Evolutionary conservation across 139 green algal species (phyloP).

Genomic region (Picochlorum costavermella): DNA sequence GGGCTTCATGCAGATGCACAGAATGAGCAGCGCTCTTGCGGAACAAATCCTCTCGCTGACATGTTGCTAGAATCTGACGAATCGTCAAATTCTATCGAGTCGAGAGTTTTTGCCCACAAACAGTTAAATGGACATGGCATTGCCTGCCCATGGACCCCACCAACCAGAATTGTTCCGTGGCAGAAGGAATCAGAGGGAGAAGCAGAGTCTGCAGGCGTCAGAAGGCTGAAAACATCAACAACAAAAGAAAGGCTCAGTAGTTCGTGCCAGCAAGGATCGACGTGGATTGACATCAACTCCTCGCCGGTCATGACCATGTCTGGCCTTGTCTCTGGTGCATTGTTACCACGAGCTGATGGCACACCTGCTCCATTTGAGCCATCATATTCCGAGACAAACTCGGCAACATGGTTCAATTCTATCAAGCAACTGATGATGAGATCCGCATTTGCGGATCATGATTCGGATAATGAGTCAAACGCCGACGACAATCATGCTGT

Average conservation of each 20-base stretch:
- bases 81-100: background rate
- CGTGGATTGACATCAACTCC: slow-evolving; percentile 4
- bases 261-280: background rate
- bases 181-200: too few species aligned
- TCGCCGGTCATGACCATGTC: slow-evolving; percentile 1
- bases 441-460: background rate
- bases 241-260: background rate
- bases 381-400: background rate
- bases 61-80: too few species aligned
- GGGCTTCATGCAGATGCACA: too few species aligned
- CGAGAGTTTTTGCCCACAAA: background rate
- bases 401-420: background rate
- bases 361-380: background rate
- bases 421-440: background rate
- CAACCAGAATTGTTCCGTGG: background rate
- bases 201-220: too few species aligned
- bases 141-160: background rate
- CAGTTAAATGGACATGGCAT: background rate
- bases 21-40: too few species aligned
- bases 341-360: background rate
- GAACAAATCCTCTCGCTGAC: too few species aligned
- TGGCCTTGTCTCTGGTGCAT: background rate
- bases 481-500: background rate
- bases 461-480: background rate
- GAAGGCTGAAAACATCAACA: background rate